Evolutionary conservation across 495 filamentous ascomycete genomes (phyloP).

Genomic region (Trichoderma erinaceum): DNA sequence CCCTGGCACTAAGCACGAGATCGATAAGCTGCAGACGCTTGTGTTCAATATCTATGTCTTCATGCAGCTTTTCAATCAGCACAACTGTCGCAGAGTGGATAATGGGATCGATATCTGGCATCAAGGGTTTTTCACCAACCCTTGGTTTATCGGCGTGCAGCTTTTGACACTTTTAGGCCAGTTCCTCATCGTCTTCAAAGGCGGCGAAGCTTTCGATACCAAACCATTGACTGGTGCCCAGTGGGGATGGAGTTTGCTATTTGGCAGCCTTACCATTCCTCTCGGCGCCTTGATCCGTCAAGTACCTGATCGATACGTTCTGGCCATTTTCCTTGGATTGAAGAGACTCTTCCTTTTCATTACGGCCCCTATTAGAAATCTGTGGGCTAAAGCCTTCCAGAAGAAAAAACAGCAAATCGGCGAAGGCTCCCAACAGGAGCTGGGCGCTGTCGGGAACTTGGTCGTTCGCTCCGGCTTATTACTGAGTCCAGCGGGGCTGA

Average conservation of each 20-base stretch:
- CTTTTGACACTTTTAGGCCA: slow-evolving; percentile 72
- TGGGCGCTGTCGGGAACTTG: background rate
- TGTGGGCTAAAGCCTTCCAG: background rate
- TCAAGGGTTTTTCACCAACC: slow-evolving; percentile 69
- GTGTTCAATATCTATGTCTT: slow-evolving; percentile 92
- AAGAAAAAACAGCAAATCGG: background rate
- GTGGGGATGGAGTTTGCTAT: slow-evolving; percentile 5
- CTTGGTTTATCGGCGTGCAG: slow-evolving; percentile 79
- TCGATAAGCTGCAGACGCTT: slow-evolving; percentile 53
- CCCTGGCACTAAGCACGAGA: slow-evolving; percentile 22
- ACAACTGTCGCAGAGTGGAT: slow-evolving; percentile 75
- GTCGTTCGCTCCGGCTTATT: background rate
- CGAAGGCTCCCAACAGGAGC: background rate
- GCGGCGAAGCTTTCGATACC: slow-evolving; percentile 2
- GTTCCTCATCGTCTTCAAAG: slow-evolving; percentile 65
- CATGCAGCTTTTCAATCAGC: slow-evolving; percentile 93
- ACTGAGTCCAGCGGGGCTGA: background rate
- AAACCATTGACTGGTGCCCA: slow-evolving; percentile 7
- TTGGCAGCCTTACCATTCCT: slow-evolving; percentile 5
- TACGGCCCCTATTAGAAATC: background rate
- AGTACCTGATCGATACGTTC: background rate
- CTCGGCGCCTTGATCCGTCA: slow-evolving; percentile 3
- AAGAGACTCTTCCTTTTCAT: slow-evolving; percentile 7
- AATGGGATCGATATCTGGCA: slow-evolving; percentile 83
- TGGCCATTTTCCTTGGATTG: background rate